Evolutionary conservation across 2,329 filamentous ascomycete species (phyloP).

Genomic region (Rhinocladiella mackenziei): DNA sequence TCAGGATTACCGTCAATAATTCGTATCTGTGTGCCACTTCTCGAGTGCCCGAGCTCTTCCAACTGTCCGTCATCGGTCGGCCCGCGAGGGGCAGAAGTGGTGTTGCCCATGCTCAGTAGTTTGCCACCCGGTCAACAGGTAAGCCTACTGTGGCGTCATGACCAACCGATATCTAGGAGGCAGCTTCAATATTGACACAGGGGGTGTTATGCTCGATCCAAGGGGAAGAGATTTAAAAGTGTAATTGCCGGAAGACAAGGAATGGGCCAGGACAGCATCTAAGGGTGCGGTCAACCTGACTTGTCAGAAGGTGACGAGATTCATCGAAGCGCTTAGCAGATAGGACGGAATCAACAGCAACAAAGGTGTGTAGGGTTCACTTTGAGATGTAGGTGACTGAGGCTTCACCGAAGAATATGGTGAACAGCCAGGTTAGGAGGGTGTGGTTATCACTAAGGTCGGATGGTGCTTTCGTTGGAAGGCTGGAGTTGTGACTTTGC

Average conservation of each 20-base stretch:
- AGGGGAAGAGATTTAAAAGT: neutral
- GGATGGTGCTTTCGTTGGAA: conserved; percentile 2
- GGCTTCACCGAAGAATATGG: neutral
- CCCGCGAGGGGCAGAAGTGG: conserved; percentile 12
- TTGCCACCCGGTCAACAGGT: conserved; percentile 11
- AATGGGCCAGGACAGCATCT: neutral
- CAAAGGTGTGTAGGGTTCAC: no score
- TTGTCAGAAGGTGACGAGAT: conserved; percentile 13
- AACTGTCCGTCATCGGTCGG: conserved; percentile 15
- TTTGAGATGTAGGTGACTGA: neutral
- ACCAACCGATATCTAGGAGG: neutral
- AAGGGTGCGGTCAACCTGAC: neutral
- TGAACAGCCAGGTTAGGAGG: no score
- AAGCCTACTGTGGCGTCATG: conserved; percentile 17
- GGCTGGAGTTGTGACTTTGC: conserved; percentile 2
- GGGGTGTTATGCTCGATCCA: neutral
- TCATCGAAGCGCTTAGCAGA: conserved; percentile 11
- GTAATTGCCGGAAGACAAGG: neutral
- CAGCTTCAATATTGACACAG: neutral
- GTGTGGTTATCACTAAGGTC: neutral
- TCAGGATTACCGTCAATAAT: conserved; percentile 3
- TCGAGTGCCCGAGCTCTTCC: conserved; percentile 13
- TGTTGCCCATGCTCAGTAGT: conserved; percentile 22
- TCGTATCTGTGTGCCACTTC: conserved; percentile 3
- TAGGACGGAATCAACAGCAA: neutral